Conservation (phyloP, 228 moss, liverwort and hornwort genomes). For the Sphagnum fallax region DNA sequence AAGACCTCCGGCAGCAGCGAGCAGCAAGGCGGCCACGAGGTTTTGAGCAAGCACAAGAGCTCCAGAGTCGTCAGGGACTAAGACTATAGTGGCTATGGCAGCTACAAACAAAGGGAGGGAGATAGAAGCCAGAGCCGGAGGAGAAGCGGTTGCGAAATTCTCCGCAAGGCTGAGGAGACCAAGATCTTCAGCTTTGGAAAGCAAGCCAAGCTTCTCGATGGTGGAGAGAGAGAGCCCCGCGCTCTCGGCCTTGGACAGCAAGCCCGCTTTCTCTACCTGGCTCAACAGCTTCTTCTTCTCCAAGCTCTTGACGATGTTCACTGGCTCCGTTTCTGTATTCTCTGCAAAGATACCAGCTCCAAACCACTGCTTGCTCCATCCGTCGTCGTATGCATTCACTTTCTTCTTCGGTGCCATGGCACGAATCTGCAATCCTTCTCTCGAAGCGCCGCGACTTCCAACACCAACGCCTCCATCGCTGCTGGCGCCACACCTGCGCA, state of each 20-base stretch:
- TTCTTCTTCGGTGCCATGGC: constrained; percentile 95
- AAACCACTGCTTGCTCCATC: constrained; percentile 98
- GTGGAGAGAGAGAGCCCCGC: constrained; percentile 73
- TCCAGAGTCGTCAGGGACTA: constrained; percentile 60
- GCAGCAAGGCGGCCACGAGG: constrained; percentile 39
- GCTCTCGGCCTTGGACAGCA: constrained; percentile 86
- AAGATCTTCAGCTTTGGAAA: constrained; percentile 89
- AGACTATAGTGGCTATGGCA: constrained; percentile 48
- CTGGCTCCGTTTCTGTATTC: constrained; percentile 59
- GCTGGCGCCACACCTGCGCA: no score
- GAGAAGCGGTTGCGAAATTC: constrained; percentile 67
- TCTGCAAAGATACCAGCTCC: constrained; percentile 87
- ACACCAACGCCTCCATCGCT: neutral
- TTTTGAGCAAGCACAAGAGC: constrained; percentile 54
- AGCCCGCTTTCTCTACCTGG: constrained; percentile 84
- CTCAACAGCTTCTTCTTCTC: constrained; percentile 93
- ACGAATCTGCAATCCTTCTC: constrained; percentile 33
- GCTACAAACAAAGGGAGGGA: constrained; percentile 63
- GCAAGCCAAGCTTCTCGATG: constrained; percentile 81
- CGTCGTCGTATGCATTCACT: constrained; percentile 81
- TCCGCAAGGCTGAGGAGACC: constrained; percentile 87
- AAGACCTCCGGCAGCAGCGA: constrained; percentile 54
- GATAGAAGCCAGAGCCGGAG: constrained; percentile 62
- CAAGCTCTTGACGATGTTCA: constrained; percentile 74
- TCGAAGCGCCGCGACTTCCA: constrained; percentile 1